Evolutionary conservation across 305 asterid genomes (phyloP).

Genomic region (Stenogyne calaminthoides): DNA sequence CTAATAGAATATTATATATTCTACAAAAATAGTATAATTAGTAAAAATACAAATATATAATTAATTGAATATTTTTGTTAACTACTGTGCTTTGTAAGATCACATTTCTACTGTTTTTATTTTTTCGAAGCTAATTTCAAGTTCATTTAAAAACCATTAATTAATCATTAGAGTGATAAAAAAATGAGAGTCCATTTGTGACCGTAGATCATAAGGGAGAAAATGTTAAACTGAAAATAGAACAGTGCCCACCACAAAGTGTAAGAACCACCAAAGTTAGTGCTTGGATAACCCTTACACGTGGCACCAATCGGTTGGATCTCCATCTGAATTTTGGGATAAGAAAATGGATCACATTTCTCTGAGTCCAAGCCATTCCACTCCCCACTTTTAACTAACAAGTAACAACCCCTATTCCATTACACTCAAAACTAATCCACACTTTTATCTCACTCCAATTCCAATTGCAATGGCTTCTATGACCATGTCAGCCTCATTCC

Average conservation of each 20-base stretch:
- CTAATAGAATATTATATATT: too few species aligned
- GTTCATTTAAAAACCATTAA: too few species aligned
- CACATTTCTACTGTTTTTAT: too few species aligned
- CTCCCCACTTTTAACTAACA: slow-evolving; percentile 25
- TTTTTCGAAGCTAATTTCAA: too few species aligned
- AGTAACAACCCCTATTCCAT: not conserved
- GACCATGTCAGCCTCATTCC: slow-evolving; percentile 52
- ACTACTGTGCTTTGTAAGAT: too few species aligned
- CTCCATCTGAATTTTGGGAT: slow-evolving; percentile 35
- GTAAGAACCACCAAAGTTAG: slow-evolving; percentile 34
- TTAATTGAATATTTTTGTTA: too few species aligned
- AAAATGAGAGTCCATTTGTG: too few species aligned
- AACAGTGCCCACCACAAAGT: too few species aligned
- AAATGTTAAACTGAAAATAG: not conserved
- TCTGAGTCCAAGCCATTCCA: not conserved
- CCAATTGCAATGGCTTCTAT: slow-evolving; percentile 52
- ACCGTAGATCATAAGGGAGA: not conserved
- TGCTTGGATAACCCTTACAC: slow-evolving; percentile 40
- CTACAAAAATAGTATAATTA: too few species aligned
- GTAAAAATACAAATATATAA: too few species aligned
- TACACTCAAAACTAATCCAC: not conserved
- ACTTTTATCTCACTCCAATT: not conserved
- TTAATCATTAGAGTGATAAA: not conserved
- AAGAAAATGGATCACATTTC: slow-evolving; percentile 48
- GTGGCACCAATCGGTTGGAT: slow-evolving; percentile 50